Evolutionary conservation across 257 asterid species (phyloP).

Genomic region (Knoxia roxburghii): DNA sequence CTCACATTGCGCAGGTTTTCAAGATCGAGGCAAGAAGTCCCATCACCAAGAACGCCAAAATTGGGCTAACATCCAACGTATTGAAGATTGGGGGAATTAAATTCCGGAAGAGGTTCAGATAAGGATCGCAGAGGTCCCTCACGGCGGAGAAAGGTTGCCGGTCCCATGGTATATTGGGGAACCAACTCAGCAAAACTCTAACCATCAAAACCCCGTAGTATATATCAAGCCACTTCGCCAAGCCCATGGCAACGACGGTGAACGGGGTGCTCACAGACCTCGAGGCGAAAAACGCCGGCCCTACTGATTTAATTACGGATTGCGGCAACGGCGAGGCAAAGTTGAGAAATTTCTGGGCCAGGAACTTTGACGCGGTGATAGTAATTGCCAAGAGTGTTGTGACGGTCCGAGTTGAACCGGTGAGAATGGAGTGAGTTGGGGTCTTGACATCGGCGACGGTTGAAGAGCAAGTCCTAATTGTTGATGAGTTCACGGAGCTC

Average conservation of each 20-base stretch:
- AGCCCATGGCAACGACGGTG: slow-evolving; percentile 87
- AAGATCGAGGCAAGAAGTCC: slow-evolving; percentile 72
- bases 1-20: slow-evolving; percentile 45
- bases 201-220: slow-evolving; percentile 87
- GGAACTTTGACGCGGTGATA: slow-evolving; percentile 40
- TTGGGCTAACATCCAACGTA: slow-evolving; percentile 79
- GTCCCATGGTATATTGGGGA: slow-evolving; percentile 96
- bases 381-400: slow-evolving; percentile 52
- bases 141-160: slow-evolving; percentile 85
- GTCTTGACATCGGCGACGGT: slow-evolving; percentile 3
- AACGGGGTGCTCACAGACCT: slow-evolving; percentile 71
- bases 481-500: slow-evolving; percentile 10
- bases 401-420: slow-evolving; percentile 71
- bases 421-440: slow-evolving; percentile 29
- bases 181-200: slow-evolving; percentile 87
- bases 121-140: slow-evolving; percentile 94
- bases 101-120: slow-evolving; percentile 80
- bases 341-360: slow-evolving; percentile 29
- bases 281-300: slow-evolving; percentile 78
- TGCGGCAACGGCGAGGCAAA: slow-evolving; percentile 34
- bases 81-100: slow-evolving; percentile 77
- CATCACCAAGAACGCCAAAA: slow-evolving; percentile 77
- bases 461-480: slow-evolving; percentile 31
- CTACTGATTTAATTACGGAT: slow-evolving; percentile 38
- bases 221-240: slow-evolving; percentile 84